Evolutionary conservation across 2,329 filamentous ascomycete species (phyloP).

Genomic region (Rhinocladiella similis): DNA sequence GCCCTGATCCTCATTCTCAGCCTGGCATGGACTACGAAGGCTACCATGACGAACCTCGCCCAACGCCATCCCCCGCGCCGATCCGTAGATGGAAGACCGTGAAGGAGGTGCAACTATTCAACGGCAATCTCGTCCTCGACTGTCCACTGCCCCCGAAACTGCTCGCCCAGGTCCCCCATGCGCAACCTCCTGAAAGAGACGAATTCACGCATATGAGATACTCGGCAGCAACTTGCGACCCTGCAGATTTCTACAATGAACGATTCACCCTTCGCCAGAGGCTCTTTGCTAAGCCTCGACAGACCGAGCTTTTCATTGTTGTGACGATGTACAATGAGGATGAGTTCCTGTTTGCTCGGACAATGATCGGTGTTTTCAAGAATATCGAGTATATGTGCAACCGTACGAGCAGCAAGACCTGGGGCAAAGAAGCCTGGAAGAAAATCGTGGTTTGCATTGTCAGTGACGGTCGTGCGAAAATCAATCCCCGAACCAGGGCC

Average conservation of each 20-base stretch:
- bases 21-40: conserved; percentile 37
- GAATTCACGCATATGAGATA: conserved; percentile 80
- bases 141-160: conserved; percentile 90
- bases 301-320: conserved; percentile 94
- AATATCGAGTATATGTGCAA: conserved; percentile 99
- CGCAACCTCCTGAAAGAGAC: conserved; percentile 75
- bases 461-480: conserved; percentile 94
- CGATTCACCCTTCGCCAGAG: conserved; percentile 90
- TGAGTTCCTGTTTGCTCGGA: conserved; percentile 90
- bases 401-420: conserved; percentile 89
- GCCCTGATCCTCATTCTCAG: conserved; percentile 55
- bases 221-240: conserved; percentile 91
- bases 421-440: conserved; percentile 98
- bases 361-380: conserved; percentile 96
- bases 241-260: conserved; percentile 79
- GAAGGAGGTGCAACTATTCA: conserved; percentile 95
- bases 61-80: conserved; percentile 54
- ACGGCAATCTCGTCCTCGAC: conserved; percentile 94
- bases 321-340: conserved; percentile 99
- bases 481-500: conserved; percentile 87
- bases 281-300: conserved; percentile 86
- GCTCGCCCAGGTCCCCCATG: conserved; percentile 83
- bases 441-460: conserved; percentile 99
- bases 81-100: conserved; percentile 97
- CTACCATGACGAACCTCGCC: conserved; percentile 36